These are phyloP conservation scores for Puya raimondii DNA, from an alignment of 176 grass and related monocot genomes.

Conservation along the genomic window DNA sequence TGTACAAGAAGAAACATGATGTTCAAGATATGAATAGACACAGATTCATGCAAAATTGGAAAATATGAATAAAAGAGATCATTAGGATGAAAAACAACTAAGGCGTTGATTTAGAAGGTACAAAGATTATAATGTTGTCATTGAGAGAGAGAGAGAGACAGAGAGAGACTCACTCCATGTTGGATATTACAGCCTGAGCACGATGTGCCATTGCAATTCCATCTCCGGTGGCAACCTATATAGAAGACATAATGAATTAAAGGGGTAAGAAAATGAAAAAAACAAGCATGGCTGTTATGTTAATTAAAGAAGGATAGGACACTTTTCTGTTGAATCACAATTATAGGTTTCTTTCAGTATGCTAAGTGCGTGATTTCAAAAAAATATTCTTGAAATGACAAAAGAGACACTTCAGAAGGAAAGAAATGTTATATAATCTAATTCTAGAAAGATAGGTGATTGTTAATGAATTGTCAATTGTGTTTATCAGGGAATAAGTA, in stretches of 20 bases:
- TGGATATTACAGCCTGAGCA: constrained; percentile 92
- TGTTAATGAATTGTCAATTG: background rate
- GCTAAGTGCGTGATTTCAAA: background rate
- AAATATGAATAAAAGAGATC: background rate
- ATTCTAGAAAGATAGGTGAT: background rate
- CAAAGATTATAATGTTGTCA: background rate
- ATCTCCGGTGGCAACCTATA: constrained; percentile 92
- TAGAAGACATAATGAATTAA: constrained; percentile 8
- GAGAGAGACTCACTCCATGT: constrained; percentile 84
- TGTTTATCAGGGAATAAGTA: background rate
- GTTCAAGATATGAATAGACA: background rate
- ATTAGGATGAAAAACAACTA: background rate
- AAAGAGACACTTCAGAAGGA: background rate
- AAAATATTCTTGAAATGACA: background rate
- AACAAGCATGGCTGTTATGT: background rate
- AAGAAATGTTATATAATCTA: background rate
- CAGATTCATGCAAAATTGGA: background rate
- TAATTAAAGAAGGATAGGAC: background rate
- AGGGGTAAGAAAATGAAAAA: background rate
- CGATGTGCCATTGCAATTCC: constrained; percentile 93
- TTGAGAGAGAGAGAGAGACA: background rate
- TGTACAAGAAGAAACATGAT: background rate
- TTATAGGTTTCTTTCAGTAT: background rate
- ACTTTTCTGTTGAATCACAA: background rate
- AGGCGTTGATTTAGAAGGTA: background rate